Evolutionary conservation across 768 basidiomycete species (phyloP), one percentile per base, ranked within the genome.

Genomic region (Mycena metata): DNA sequence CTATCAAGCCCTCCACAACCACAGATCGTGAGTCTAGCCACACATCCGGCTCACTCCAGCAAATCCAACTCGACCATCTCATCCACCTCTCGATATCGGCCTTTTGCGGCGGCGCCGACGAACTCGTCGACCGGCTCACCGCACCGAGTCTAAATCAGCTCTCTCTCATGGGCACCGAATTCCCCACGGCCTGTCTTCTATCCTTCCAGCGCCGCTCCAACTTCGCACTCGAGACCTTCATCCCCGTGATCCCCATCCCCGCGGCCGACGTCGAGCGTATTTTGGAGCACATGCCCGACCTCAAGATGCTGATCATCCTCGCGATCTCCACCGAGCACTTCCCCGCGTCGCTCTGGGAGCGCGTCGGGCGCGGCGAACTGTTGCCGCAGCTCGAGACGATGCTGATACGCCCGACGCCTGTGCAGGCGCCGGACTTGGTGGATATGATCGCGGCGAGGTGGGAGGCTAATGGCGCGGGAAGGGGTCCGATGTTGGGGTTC

Each of bases 361-460:
- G 39, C n/a, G 36, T 67, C 16, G 60, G 66, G n/a, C 60, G 60
- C 30, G 26, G 5, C 2, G 66, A 67, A 13, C 36, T 62, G 10
- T 21, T 61, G 10, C 54, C 66, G 15, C 30, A 51, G 17, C 54
- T 67, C n/a, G 41, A 41, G 39, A 10, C 30, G 6, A 41, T 67
- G 5, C 16, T 45, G 17, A 36, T 67, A 11, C 66, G 46, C 13
- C 66, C 55, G 24, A 67, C 66, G 24, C 54, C 60, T 1, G 16
- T 17, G 19, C 46, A 56, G 39, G 55, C 49, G 7, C 49, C 60
- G 13, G 30, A 35, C 10, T 13, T 67, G 17, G 55, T 67, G 5
- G 55, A 67, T 16, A 62, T 62, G 54, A 62, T 67, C 45, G 66
- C 17, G 10, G 35, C 66, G 24, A 21, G 66, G 24, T 67, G 66